phyloP scores from a whole-genome alignment of 768 basidiomycete species.

The Harrya chromipes region DNA sequence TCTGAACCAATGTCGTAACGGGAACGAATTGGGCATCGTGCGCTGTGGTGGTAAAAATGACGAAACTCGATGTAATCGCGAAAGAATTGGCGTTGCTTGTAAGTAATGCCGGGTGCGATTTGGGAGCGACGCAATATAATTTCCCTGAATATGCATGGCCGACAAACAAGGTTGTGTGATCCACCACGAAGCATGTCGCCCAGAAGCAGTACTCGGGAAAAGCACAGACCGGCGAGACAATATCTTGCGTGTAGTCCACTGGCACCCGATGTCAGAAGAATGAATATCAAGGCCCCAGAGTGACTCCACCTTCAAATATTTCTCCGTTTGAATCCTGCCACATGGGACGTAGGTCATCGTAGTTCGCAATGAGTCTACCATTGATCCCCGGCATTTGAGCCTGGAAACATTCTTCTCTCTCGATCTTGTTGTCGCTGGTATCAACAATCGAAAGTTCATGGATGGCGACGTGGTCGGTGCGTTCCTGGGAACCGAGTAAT shows the following conservation, averaged over 20 bases:
- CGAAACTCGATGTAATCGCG: conserved; percentile 64
- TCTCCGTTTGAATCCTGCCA: conserved; percentile 50
- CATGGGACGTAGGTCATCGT: conserved; percentile 17
- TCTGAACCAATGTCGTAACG: conserved; percentile 10
- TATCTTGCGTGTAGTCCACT: conserved; percentile 22
- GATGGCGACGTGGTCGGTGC: conserved; percentile 34
- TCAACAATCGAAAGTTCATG: conserved; percentile 16
- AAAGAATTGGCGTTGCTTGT: conserved; percentile 69
- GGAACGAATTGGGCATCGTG: conserved; percentile 82
- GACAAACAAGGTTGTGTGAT: conserved; percentile 41
- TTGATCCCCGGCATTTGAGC: conserved; percentile 36
- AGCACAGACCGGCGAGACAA: conserved; percentile 25
- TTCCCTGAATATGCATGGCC: conserved; percentile 68
- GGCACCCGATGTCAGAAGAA: conserved; percentile 4
- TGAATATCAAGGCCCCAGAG: background rate
- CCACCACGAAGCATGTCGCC: conserved; percentile 29
- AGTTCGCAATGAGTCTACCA: conserved; percentile 44
- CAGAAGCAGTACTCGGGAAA: conserved; percentile 64
- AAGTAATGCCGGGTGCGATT: conserved; percentile 33
- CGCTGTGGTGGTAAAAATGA: conserved; percentile 80
- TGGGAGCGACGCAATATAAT: conserved; percentile 47
- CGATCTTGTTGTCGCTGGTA: background rate
- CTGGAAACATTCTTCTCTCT: conserved; percentile 5
- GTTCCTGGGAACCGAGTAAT: conserved; percentile 39
- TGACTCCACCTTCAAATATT: conserved; percentile 41